Evolutionary conservation across 768 basidiomycete species (phyloP).

Genomic region (Amanita exitialis): DNA sequence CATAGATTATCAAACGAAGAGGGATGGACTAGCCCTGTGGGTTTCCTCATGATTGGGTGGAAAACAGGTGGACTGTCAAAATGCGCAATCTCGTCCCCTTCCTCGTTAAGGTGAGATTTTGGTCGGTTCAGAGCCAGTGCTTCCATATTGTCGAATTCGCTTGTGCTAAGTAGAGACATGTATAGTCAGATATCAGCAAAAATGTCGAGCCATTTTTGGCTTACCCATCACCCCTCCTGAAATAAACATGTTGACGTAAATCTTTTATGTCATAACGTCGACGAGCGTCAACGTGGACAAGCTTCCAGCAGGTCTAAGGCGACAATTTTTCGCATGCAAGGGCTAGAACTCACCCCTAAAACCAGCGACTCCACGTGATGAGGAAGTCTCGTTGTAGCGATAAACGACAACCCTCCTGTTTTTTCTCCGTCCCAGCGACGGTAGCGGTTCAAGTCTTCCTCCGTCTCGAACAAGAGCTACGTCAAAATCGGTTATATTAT

Average conservation of each 20-base stretch:
- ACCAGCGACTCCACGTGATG: slow-evolving; percentile 17
- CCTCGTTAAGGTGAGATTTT: slow-evolving; percentile 7
- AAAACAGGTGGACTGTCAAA: slow-evolving; percentile 4
- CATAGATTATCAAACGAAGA: slow-evolving; percentile 13
- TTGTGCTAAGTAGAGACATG: slow-evolving; percentile 6
- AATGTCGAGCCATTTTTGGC: neutral
- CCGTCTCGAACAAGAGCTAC: slow-evolving; percentile 23
- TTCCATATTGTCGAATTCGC: slow-evolving; percentile 13
- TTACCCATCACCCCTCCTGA: slow-evolving; percentile 12
- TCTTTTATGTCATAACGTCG: slow-evolving; percentile 12
- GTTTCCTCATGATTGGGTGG: slow-evolving; percentile 6
- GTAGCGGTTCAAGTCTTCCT: slow-evolving; percentile 15
- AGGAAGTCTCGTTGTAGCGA: slow-evolving; percentile 14
- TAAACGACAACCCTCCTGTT: slow-evolving; percentile 11
- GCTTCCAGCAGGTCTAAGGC: slow-evolving; percentile 9
- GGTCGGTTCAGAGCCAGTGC: slow-evolving; percentile 8
- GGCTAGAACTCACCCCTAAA: slow-evolving; percentile 17
- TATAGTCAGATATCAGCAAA: neutral
- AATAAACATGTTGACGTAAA: slow-evolving; percentile 16
- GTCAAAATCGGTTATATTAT: neutral
- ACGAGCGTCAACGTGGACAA: slow-evolving; percentile 12
- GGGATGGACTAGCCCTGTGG: neutral
- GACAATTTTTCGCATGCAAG: neutral
- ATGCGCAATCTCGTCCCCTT: slow-evolving; percentile 1
- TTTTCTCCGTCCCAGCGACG: slow-evolving; percentile 9